Evolutionary conservation across 495 filamentous ascomycete genomes (phyloP), one percentile per base, ranked within the genome.

Genomic region (Stereocaulon alpinum): DNA sequence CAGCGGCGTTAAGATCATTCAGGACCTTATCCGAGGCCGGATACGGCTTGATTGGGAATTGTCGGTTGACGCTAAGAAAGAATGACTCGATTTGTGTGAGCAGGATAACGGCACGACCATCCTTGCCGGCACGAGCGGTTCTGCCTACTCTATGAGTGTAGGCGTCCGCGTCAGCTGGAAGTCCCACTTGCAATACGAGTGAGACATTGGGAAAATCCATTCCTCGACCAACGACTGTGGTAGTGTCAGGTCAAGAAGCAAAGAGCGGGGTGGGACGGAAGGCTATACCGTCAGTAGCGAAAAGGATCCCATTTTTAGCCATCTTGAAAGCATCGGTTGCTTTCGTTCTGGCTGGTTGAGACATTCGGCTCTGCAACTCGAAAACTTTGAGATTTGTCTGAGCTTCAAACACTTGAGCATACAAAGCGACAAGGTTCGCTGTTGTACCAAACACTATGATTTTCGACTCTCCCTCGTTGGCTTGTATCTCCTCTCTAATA

Each of bases 151-250:
- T 83, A 70, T 96, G 91, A 62, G 96, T 87, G 70, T 96, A 96
- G 57, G 85, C 79, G 58, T 96, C 92, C 17, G 82, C 74, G 62
- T 80, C 79, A 7, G 78, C 71, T 4, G 91, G 89, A 15, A 86
- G 65, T 50, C 89, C 87, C 55, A 92, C 70, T 68, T 96, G 91
- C 67, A 96, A 82, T 62, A 96, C 91, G 63, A 95, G 82, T 47
- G 90, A 86, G 55, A 96, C 92, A 63, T 90, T 84, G 56, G 92
- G 91, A 75, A 96, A 96, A 70, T 96, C 92, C 89, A 96, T 92
- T 32, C 85, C 85, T 55, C 85, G 79, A 18, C 84, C 85, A 48
- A 88, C 79, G 27, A 88, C 84, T 64, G 85, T 72, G 40, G 75
- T 24, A 70, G 64, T 7, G 64, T 64, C 1, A 80, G 76, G 29